Evolutionary conservation across 345 rosid genomes (phyloP), one percentile per base, ranked within the genome.

Genomic region (Excoecaria cochinchinensis): DNA sequence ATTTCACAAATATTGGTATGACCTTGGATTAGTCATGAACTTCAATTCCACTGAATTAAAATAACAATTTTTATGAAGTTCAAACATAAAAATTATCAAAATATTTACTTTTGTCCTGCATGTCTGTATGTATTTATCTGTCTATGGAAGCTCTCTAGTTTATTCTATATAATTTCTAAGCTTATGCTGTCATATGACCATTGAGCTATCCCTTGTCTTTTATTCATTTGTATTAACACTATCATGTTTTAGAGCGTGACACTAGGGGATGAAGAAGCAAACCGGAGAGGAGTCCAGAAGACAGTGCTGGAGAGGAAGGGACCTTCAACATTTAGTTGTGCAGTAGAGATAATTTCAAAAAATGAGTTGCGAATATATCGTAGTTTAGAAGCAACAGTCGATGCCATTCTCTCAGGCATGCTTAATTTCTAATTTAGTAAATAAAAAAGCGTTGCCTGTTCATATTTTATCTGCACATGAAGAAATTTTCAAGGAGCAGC

Each of bases 311-410:
- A 92, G 83, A 89, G 97, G 83, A 89, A 87, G 88, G 97, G 97
- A 50, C 97, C 97, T 65, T 81, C 97, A 68, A 89, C 95, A n/a
- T 92, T 94, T 87, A 82, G 71, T 76, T 85, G 90, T 81, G 98
- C 86, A 13, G 97, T 88, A 63, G 97, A 94, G 79, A 92, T 92
- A 71, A 75, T 94, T 72, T 89, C 97, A 64, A 94, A 90, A 85
- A 87, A 84, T 66, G 93, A 90, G 85, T 81, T 92, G 85, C 90
- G 92, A 75, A 92, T 94, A 83, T 97, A 94, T 89, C 86, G 84
- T 71, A 85, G 91, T 83, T 90, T 94, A 75, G 98, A 92, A 84
- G 94, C 90, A 76, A 91, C 98, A 74, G 97, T 94, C 48, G 97
- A 94, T 87, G 88, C 90, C 47, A 55, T 92, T 84, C 95, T 94